Evolutionary conservation across 495 filamentous ascomycete species (phyloP).

Genomic region (Penicillium mononematosum): DNA sequence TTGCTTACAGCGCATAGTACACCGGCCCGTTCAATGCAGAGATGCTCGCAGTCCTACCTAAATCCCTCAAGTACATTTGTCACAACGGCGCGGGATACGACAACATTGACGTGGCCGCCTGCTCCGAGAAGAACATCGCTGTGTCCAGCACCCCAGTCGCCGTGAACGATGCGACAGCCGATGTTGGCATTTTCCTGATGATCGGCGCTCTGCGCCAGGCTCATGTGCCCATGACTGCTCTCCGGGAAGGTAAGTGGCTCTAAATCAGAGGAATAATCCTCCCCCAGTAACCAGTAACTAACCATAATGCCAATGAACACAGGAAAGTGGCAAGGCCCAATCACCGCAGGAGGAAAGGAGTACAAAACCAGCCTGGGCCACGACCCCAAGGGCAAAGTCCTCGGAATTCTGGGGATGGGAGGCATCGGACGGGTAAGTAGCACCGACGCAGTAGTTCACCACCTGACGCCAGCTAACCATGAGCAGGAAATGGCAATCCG

Average conservation of each 20-base stretch:
- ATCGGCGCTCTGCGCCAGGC: constrained; percentile 67
- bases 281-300: neutral
- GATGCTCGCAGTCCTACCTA: constrained; percentile 59
- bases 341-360: constrained; percentile 9
- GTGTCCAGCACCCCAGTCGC: constrained; percentile 68
- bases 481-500: constrained; percentile 64
- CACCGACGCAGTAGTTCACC: neutral
- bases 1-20: constrained; percentile 36
- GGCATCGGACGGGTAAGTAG: constrained; percentile 63
- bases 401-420: constrained; percentile 85
- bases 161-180: constrained; percentile 70
- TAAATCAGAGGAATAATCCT: neutral
- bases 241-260: constrained; percentile 54
- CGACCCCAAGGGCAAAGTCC: constrained; percentile 67
- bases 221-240: constrained; percentile 59
- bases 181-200: constrained; percentile 69
- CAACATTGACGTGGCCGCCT: constrained; percentile 71
- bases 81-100: constrained; percentile 90
- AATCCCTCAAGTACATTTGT: constrained; percentile 70
- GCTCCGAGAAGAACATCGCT: constrained; percentile 58
- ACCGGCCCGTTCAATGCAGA: constrained; percentile 61
- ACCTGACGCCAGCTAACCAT: neutral
- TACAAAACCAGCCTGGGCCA: constrained; percentile 50
- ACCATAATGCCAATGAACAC: constrained; percentile 8
- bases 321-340: constrained; percentile 52